Base-by-base conservation (phyloP, 768 basidiomycete species). In the Boletellus ananiceps region DNA sequence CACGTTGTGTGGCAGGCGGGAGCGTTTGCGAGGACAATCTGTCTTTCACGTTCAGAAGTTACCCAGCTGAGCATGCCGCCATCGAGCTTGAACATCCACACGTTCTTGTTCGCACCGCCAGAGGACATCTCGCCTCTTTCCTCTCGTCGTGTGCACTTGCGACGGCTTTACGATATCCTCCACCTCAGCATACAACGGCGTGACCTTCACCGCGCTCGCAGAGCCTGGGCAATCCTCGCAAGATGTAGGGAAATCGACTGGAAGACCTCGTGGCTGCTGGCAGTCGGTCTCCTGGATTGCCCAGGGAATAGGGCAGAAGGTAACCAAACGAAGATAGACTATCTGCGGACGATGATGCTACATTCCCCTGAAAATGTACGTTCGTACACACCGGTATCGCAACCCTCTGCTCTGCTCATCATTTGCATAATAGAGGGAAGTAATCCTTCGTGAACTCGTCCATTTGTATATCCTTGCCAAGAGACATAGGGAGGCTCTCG, bases 211-310 rank as follows among this genome's bases (percentile, higher is more conserved):
- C 75, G 84, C 35, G 90, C 91, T 21, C 75, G 69, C 47, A 74
- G 78, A 51, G 84, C 84, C 7, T 93, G 89, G 86, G 70, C 77
- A 19, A 82, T 92, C 33, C 77, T 93, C 18, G 73, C 77, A 11
- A 79, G 83, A 47, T 93, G 90, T 65, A 83, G 83, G 58, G 90
- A 92, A 71, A 67, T 90, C 2, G 68, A 82, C 54, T 92, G 88
- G 88, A 81, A 71, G 62, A 58, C 70, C 9, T 74, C 87, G 65
- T 92, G 90, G 88, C 76, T 71, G 47, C 80, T 77, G 9, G 82
- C 82, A n/a, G 63, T 88, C 40, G 69, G 75, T 47, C 66, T 90
- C 41, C 69, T 88, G 15, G 70, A 71, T 44, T 63, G 64, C 13
- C 56, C 69, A 33, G 52, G 58, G 14, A 47, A 69, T 32, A 55